Percentiles rank a stretch among this genome's conserved stretches.
Evolutionary conservation across 768 basidiomycete species (phyloP).

Genomic region (button mushroom (Agaricus bisporus)): DNA sequence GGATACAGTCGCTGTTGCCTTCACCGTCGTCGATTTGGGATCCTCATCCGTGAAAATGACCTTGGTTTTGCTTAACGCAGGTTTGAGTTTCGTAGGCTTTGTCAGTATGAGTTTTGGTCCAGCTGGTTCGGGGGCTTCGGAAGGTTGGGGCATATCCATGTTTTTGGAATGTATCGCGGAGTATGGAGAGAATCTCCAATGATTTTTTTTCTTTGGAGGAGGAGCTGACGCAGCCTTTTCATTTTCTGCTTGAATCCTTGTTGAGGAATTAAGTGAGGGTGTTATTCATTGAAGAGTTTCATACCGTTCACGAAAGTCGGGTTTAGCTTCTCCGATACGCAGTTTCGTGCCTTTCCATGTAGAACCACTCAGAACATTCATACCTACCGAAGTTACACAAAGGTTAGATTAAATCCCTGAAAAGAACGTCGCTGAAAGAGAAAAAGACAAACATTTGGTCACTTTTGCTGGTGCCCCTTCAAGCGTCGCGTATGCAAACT

Average conservation of each 20-base stretch:
- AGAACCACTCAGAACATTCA: constrained; percentile 58
- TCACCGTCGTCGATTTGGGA: background rate
- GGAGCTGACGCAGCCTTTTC: constrained; percentile 17
- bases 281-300: background rate
- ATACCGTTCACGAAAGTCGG: constrained; percentile 62
- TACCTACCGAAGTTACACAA: background rate
- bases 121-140: constrained; percentile 46
- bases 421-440: background rate
- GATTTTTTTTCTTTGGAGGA: constrained; percentile 23
- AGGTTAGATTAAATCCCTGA: background rate
- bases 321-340: constrained; percentile 78
- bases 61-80: constrained; percentile 15
- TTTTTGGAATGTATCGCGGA: constrained; percentile 45
- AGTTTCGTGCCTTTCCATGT: constrained; percentile 88
- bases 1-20: background rate
- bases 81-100: constrained; percentile 61
- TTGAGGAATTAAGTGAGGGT: constrained; percentile 8
- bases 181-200: constrained; percentile 27
- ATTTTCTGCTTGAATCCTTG: constrained; percentile 23
- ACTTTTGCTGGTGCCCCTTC: constrained; percentile 56
- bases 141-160: constrained; percentile 45
- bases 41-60: constrained; percentile 6
- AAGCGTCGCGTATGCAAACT: constrained; percentile 71
- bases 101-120: constrained; percentile 59
- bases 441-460: constrained; percentile 49